Evolutionary conservation across 2,329 filamentous ascomycete genomes (phyloP).

Genomic region (Anisogramma anomala): DNA sequence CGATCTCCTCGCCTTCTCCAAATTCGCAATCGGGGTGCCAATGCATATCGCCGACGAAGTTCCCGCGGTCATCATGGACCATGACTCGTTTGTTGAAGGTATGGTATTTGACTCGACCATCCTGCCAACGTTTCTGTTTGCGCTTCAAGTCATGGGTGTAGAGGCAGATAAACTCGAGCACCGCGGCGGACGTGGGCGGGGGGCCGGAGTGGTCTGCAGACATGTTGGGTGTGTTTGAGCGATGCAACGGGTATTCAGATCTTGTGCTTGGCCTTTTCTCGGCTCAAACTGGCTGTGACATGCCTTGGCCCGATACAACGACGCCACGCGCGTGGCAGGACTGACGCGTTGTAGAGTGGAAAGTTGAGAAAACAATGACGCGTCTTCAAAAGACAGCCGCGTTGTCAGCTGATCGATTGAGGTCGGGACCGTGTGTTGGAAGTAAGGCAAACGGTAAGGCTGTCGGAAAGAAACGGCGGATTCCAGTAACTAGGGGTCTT

Average conservation of each 20-base stretch:
- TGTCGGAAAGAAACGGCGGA: too few species aligned
- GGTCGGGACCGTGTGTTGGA: too few species aligned
- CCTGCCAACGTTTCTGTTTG: constrained; percentile 89
- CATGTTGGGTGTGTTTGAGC: not conserved
- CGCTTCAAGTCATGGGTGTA: constrained; percentile 76
- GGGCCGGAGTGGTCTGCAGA: constrained; percentile 8
- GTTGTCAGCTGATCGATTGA: constrained; percentile 10
- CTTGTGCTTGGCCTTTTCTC: not conserved
- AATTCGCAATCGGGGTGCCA: constrained; percentile 61
- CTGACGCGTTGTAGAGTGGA: constrained; percentile 3
- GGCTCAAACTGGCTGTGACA: not conserved
- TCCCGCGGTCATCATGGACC: constrained; percentile 73
- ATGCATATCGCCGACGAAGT: constrained; percentile 75
- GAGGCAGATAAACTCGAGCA: constrained; percentile 74
- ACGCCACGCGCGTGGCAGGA: not conserved
- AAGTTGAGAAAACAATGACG: not conserved
- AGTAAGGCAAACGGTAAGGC: too few species aligned
- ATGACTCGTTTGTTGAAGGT: constrained; percentile 85
- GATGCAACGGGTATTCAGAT: not conserved
- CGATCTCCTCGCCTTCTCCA: constrained; percentile 70
- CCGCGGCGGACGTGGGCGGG: constrained; percentile 55
- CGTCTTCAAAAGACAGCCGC: constrained; percentile 1
- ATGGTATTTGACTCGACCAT: constrained; percentile 79
- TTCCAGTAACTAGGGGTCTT: too few species aligned
- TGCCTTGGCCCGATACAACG: not conserved